Base-by-base conservation (phyloP, 2,329 filamentous ascomycete genomes). In the Diaporthe sp. region DNA sequence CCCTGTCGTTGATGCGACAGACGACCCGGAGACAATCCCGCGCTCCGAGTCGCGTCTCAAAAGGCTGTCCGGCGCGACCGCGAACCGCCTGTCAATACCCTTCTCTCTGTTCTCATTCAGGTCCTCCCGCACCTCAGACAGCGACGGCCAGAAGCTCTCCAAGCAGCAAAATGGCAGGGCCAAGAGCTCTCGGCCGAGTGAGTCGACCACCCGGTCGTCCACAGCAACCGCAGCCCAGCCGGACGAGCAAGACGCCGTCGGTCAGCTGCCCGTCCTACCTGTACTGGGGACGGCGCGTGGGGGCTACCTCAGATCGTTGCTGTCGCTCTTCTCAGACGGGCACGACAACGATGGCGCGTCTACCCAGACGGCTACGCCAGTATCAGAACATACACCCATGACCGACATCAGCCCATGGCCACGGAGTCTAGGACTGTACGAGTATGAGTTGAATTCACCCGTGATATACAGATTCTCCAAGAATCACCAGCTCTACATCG, bases 281-380 rank as follows among this genome's bases (percentile, higher is more conserved):
- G 71, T 34, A 3, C 57, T 75, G 9, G 70, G 60, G 17, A 65
- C 67, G 8, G n/a, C 74, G 25, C 71, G 72, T 17, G 42, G 74
- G 28, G 74, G 70, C 10, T 75, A 75, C 22, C 74, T 75, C 4
- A 65, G 42, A 12, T 75, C 74, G 9, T 22, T 75, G 25, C 61
- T 72, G 10, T 75, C 74, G 28, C 53, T 75, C 0, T 73, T 75
- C 42, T 47, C 53, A 1, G 53, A 51, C n/a, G 60, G 71, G 0
- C 58, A 75, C 10, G 74, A 49, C 12, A 22, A 60, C 12, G 44
- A 37, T 31, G 42, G 22, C 31, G 9, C 8, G 8, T 31, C 42
- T 10, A 71, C 61, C 20, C 39, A 58, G 7, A 60, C 55, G 6
- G 57, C 51, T 1, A 61, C 73, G 12, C 68, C 73, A 20, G 47